These are phyloP conservation scores for Xylaria acuta DNA, from an alignment of 495 filamentous ascomycete genomes.

Conservation along the genomic window DNA sequence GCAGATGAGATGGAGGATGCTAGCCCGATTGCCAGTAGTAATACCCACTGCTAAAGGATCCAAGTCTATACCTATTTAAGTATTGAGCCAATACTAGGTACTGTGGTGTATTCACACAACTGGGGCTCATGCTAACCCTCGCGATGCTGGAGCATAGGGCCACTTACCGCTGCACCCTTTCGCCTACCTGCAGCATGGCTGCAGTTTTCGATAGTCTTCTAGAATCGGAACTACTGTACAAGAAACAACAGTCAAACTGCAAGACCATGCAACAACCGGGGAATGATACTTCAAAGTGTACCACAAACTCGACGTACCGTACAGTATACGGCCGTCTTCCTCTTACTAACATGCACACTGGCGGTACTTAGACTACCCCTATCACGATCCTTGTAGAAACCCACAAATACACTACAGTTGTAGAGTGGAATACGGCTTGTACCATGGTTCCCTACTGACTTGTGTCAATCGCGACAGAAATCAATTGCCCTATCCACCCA, in stretches of 20 bases:
- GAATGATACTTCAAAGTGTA: not conserved
- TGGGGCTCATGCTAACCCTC: not conserved
- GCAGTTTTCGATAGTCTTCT: not conserved
- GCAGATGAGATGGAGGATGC: not conserved
- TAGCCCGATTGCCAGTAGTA: not conserved
- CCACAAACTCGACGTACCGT: not conserved
- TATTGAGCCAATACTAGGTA: not conserved
- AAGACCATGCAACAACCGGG: not conserved
- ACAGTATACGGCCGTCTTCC: not conserved
- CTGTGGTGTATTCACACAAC: not conserved
- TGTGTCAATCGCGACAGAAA: not conserved
- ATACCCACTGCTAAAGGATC: conserved; percentile 5
- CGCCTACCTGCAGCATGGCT: no score
- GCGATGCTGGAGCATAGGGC: not conserved
- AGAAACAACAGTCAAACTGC: not conserved
- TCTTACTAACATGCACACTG: not conserved
- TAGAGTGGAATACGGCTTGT: not conserved
- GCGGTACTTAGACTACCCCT: not conserved
- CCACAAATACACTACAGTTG: not conserved
- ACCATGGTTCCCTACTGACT: not conserved
- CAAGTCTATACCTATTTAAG: not conserved
- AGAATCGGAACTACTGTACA: not conserved
- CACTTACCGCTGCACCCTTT: no score
- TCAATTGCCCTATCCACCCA: not conserved
- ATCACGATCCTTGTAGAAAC: not conserved